Conservation (phyloP, 148 eudicot species). For the Rhododendron simsii region DNA sequence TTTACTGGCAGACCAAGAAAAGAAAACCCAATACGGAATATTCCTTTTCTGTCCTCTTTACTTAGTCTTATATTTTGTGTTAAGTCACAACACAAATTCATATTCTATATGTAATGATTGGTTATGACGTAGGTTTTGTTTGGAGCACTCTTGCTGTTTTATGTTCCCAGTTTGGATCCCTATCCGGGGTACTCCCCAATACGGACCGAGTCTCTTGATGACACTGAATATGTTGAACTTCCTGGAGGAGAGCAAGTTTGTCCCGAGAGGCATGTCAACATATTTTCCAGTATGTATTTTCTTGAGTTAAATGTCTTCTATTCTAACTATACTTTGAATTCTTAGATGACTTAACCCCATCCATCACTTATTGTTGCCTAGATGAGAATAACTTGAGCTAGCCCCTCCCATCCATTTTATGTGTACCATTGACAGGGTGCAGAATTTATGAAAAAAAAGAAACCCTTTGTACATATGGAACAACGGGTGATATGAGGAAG, state of each 20-base stretch:
- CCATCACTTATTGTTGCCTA: not conserved
- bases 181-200: constrained; percentile 82
- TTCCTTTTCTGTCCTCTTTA: not conserved
- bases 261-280: constrained; percentile 80
- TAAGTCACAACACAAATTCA: not conserved
- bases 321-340: not conserved
- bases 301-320: not conserved
- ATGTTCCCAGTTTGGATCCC: constrained; percentile 77
- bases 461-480: not conserved
- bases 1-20: not conserved
- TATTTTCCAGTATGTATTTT: constrained; percentile 63
- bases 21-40: not conserved
- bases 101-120: constrained; percentile 1
- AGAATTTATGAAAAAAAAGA: not conserved
- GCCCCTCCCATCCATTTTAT: not conserved
- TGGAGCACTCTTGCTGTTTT: constrained; percentile 63
- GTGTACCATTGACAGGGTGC: not conserved
- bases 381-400: not conserved
- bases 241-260: constrained; percentile 79
- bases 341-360: not conserved
- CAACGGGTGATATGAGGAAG: not conserved
- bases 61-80: not conserved
- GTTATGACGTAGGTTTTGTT: constrained; percentile 56
- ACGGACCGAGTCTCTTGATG: constrained; percentile 46
- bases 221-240: constrained; percentile 80